Evolutionary conservation across 2,329 filamentous ascomycete species (phyloP).

Genomic region (Claviceps fusiformis): DNA sequence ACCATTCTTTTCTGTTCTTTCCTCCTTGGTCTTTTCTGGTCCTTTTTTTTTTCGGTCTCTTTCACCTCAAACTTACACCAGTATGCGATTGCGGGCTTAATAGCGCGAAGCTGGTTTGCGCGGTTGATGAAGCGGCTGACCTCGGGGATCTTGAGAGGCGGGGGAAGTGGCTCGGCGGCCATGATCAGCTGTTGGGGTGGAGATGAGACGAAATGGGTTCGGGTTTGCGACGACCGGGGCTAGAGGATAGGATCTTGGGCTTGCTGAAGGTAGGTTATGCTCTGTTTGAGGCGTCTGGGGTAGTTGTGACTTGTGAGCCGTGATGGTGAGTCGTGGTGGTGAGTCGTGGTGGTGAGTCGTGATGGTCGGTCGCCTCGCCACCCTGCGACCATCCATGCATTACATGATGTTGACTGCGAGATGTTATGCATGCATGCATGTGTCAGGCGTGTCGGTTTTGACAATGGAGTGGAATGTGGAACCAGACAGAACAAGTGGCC

Average conservation of each 20-base stretch:
- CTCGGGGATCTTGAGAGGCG: slow-evolving; percentile 59
- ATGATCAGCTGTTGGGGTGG: slow-evolving; percentile 8
- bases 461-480: no score
- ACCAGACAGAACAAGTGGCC: no score
- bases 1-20: no score
- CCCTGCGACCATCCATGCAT: no score
- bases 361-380: no score
- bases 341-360: no score
- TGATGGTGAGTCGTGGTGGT: no score
- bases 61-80: slow-evolving; percentile 59
- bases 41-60: background rate
- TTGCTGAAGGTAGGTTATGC: background rate
- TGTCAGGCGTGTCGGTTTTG: no score
- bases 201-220: background rate
- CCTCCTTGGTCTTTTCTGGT: background rate
- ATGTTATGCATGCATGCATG: no score
- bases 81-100: slow-evolving; percentile 82
- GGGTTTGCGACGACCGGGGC: background rate
- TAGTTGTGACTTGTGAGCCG: no score
- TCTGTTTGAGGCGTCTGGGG: background rate
- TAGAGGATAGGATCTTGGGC: background rate
- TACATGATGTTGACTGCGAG: no score
- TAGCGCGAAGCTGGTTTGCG: slow-evolving; percentile 68
- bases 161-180: slow-evolving; percentile 48
- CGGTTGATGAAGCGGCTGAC: slow-evolving; percentile 73